Conservation (phyloP, 306 rosid genomes). For the Trifolium dubium region DNA sequence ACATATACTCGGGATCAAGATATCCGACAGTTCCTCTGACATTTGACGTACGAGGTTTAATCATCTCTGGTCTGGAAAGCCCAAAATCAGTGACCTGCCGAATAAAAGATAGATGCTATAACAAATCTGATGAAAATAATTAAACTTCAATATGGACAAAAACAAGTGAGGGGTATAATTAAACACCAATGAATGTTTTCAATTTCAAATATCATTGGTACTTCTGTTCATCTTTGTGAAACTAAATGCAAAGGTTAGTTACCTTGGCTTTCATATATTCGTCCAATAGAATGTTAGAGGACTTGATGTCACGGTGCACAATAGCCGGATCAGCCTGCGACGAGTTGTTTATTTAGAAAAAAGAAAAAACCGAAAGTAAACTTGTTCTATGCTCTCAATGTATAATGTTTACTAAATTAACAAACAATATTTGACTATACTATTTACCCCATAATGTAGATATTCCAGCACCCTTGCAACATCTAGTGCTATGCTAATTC, state of each 20-base stretch:
- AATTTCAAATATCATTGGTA: constrained; percentile 15
- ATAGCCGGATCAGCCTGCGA: constrained; percentile 93
- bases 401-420: constrained; percentile 9
- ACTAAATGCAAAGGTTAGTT: constrained; percentile 36
- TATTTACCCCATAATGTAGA: constrained; percentile 88
- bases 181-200: constrained; percentile 4
- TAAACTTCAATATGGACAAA: neutral
- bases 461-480: constrained; percentile 93
- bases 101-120: constrained; percentile 2
- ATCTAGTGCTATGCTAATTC: constrained; percentile 79
- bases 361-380: constrained; percentile 32
- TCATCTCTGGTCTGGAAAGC: constrained; percentile 55
- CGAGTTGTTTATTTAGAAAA: constrained; percentile 7
- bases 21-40: constrained; percentile 53
- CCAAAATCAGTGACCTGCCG: constrained; percentile 57
- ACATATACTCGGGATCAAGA: constrained; percentile 54
- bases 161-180: constrained; percentile 15
- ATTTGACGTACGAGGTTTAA: constrained; percentile 42
- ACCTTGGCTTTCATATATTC: constrained; percentile 91
- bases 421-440: constrained; percentile 25
- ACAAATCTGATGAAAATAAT: neutral
- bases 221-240: constrained; percentile 25
- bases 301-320: constrained; percentile 94
- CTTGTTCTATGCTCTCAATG: neutral
- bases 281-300: constrained; percentile 80